These are phyloP conservation scores for Aspergillus ostianus DNA, from an alignment of 495 filamentous ascomycete genomes.

Conservation along the genomic window DNA sequence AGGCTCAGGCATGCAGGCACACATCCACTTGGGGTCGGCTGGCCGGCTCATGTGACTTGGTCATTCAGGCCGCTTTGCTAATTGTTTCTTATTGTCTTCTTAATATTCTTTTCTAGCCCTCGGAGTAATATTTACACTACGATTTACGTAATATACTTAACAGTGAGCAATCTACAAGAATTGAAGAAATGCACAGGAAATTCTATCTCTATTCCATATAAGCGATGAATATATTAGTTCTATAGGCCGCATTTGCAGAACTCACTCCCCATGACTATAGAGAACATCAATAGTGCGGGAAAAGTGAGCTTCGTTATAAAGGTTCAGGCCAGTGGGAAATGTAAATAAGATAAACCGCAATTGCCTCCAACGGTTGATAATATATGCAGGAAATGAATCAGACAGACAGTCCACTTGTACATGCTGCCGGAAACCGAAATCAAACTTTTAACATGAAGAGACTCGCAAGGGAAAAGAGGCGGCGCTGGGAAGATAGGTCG, in stretches of 20 bases:
- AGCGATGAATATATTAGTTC: not conserved
- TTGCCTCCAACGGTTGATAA: not conserved
- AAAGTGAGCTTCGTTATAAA: not conserved
- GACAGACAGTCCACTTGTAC: not conserved
- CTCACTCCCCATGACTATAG: not conserved
- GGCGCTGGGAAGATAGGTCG: not conserved
- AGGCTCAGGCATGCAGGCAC: not conserved
- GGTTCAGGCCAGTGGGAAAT: not conserved
- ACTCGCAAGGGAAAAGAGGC: not conserved
- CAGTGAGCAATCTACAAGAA: not conserved
- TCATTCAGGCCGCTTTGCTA: not conserved
- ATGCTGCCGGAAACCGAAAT: not conserved
- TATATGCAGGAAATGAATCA: not conserved
- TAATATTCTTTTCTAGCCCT: too few species aligned
- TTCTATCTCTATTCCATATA: slow-evolving; percentile 1
- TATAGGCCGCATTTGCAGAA: not conserved
- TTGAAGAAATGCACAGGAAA: not conserved
- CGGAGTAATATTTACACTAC: too few species aligned
- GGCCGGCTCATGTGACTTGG: not conserved
- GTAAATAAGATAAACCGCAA: not conserved
- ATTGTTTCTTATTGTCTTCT: too few species aligned
- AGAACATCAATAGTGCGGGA: not conserved
- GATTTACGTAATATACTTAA: not conserved
- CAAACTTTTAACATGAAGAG: not conserved
- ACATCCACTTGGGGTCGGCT: not conserved